Evolutionary conservation across 805 yeast species (phyloP).

Genomic region (Jamesozyma gamospora): DNA sequence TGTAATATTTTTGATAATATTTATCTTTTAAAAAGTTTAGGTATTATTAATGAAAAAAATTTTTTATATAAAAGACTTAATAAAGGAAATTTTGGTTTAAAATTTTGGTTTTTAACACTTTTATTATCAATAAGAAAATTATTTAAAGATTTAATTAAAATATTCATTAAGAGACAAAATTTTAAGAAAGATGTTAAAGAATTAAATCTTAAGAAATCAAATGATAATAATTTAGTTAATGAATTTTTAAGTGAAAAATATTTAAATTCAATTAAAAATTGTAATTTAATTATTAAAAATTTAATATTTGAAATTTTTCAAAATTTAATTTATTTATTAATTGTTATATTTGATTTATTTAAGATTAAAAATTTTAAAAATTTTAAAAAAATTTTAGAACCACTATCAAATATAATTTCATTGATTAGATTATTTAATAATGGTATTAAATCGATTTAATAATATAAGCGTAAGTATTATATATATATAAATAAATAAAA

Average conservation of each 20-base stretch:
- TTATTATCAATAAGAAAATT: conserved; percentile 16
- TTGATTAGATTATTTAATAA: conserved; percentile 13
- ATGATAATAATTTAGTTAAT: conserved; percentile 8
- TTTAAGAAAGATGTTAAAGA: conserved; percentile 9
- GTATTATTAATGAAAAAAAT: conserved; percentile 20
- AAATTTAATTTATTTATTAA: conserved; percentile 15
- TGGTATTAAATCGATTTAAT: conserved; percentile 2
- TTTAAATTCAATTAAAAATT: conserved; percentile 5
- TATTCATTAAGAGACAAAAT: conserved; percentile 8
- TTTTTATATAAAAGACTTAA: conserved; percentile 16
- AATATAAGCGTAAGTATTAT: background rate
- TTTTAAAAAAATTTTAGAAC: conserved; percentile 13
- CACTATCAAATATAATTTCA: conserved; percentile 16
- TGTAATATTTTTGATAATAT: conserved; percentile 22
- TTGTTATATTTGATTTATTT: conserved; percentile 16
- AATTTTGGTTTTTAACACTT: conserved; percentile 23
- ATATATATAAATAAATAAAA: conserved; percentile 2
- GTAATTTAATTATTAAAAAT: conserved; percentile 10
- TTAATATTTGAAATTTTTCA: conserved; percentile 20
- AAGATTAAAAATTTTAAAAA: conserved; percentile 10
- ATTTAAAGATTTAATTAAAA: conserved; percentile 7
- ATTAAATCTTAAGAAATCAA: background rate
- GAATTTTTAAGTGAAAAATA: conserved; percentile 15
- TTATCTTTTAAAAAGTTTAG: conserved; percentile 21
- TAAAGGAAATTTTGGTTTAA: conserved; percentile 22